Percentiles rank a stretch among this genome's conserved stretches.
phyloP scores from a whole-genome alignment of 1,284 basidiomycete species.

The Apiotrichum veenhuisii region DNA sequence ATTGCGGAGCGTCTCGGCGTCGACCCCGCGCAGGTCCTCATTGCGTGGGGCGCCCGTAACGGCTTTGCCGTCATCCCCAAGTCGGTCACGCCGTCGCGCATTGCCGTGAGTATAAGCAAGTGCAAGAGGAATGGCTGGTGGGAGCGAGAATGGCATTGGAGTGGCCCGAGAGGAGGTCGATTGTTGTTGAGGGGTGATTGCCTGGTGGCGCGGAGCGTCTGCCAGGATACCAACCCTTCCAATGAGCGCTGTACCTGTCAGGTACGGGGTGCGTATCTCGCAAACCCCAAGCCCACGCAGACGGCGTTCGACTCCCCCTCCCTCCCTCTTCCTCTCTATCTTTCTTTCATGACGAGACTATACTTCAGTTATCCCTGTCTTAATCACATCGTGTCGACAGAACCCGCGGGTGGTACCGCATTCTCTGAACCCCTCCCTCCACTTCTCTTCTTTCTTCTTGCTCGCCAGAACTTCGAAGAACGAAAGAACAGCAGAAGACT shows the following conservation, averaged over 20 bases:
- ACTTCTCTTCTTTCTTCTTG: background rate
- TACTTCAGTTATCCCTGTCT: conserved; percentile 62
- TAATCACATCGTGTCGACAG: conserved; percentile 60
- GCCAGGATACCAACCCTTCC: too few species aligned
- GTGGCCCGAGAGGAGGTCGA: too few species aligned
- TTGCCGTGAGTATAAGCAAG: conserved; percentile 50
- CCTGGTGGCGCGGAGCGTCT: too few species aligned
- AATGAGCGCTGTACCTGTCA: too few species aligned
- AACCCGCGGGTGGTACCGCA: conserved; percentile 53
- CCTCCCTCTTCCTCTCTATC: background rate
- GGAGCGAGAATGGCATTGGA: too few species aligned
- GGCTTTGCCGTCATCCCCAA: conserved; percentile 61
- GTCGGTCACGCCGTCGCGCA: conserved; percentile 56
- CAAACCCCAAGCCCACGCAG: background rate
- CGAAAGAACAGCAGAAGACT: background rate
- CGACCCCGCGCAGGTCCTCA: conserved; percentile 64
- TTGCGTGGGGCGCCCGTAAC: conserved; percentile 62
- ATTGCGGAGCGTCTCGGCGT: conserved; percentile 60
- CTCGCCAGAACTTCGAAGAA: background rate
- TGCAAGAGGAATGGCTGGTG: too few species aligned
- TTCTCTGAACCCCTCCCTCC: conserved; percentile 46
- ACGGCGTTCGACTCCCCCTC: background rate
- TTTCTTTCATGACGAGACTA: conserved; percentile 48
- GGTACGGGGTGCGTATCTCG: background rate
- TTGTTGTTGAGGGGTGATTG: too few species aligned